Percentiles rank a stretch among this genome's conserved stretches.
phyloP scores from a whole-genome alignment of 2,329 filamentous ascomycete genomes.

The Cladophialophora exuberans region DNA sequence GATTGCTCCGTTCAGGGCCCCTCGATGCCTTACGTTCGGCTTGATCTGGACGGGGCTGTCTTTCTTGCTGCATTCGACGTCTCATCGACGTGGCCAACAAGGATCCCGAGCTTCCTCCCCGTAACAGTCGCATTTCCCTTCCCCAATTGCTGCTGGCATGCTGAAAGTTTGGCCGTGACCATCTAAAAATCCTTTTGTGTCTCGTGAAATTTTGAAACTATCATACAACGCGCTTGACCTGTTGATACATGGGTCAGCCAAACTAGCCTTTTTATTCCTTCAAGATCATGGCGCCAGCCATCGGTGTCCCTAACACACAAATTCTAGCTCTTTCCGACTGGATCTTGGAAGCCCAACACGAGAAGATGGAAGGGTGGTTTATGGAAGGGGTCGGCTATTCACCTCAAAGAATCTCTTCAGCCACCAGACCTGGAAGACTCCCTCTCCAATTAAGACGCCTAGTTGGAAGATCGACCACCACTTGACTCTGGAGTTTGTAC shows the following conservation, averaged over 20 bases:
- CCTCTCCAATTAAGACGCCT: conserved; percentile 83
- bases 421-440: conserved; percentile 99
- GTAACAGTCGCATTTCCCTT: no score
- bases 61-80: no score
- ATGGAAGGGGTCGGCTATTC: conserved; percentile 30
- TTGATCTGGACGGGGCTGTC: no score
- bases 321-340: neutral
- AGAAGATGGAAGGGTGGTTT: conserved; percentile 1
- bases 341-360: neutral
- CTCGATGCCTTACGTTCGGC: no score
- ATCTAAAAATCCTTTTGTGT: neutral
- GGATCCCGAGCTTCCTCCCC: no score
- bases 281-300: neutral
- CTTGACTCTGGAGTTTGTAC: conserved; percentile 95
- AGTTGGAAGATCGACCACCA: conserved; percentile 99
- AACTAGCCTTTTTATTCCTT: neutral
- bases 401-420: conserved; percentile 96
- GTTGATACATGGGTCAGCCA: conserved; percentile 26
- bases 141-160: neutral
- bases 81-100: no score
- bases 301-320: neutral
- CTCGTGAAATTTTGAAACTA: conserved; percentile 12
- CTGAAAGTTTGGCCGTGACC: neutral
- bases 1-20: no score
- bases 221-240: conserved; percentile 55